These are phyloP conservation scores for Lasiosphaeris hirsuta DNA, from an alignment of 495 filamentous ascomycete genomes.

Conservation along the genomic window DNA sequence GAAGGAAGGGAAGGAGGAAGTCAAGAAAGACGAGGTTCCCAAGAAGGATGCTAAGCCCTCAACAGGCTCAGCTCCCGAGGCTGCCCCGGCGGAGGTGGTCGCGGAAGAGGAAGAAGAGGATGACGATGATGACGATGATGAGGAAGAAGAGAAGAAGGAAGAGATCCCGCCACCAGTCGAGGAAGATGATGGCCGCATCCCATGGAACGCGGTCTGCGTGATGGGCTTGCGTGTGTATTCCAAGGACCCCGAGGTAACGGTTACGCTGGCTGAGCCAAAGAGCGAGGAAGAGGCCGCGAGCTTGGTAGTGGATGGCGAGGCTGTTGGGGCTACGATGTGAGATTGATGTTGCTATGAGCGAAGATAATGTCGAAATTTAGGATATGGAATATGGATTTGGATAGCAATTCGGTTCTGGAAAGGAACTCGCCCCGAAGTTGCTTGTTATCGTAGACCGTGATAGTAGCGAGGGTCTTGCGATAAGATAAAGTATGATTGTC, in stretches of 20 bases:
- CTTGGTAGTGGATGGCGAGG: conserved; percentile 22
- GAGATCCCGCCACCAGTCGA: conserved; percentile 7
- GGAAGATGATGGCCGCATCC: conserved; percentile 23
- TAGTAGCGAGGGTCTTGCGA: too few species aligned
- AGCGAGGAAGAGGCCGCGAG: conserved; percentile 26
- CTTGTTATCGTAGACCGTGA: not conserved
- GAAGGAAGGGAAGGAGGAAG: conserved; percentile 8
- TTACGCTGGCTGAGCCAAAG: conserved; percentile 39
- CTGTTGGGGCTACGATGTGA: conserved; percentile 25
- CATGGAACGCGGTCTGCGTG: conserved; percentile 55
- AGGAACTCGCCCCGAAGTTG: not conserved
- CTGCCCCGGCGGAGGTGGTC: not conserved
- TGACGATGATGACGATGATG: conserved; percentile 13
- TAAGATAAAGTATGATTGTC: too few species aligned
- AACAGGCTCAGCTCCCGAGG: not conserved
- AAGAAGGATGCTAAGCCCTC: not conserved
- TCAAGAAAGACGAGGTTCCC: conserved; percentile 3
- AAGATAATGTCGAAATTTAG: too few species aligned
- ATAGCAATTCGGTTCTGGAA: not conserved
- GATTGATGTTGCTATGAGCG: not conserved
- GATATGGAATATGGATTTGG: not conserved
- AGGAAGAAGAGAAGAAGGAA: conserved; percentile 5
- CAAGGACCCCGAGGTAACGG: conserved; percentile 38
- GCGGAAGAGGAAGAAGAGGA: conserved; percentile 2
- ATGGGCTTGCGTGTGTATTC: conserved; percentile 50